Evolutionary conservation across 352 stramenopile genomes (phyloP).

Genomic region (Phytopythium delawarense): DNA sequence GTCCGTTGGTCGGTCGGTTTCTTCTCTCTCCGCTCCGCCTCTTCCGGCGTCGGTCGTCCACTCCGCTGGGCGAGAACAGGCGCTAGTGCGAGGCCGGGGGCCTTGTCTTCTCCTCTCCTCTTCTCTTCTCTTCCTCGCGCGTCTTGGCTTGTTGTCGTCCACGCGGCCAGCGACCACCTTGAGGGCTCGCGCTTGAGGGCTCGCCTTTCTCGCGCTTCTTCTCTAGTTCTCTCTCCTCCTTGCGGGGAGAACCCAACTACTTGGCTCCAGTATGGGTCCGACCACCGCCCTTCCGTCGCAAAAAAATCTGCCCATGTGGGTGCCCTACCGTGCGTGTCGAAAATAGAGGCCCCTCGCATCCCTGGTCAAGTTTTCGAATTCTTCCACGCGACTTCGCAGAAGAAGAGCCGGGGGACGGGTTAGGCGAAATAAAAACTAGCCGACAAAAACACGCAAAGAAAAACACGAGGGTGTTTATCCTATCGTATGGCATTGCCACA

Average conservation of each 20-base stretch:
- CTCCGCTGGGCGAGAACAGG: too few species aligned
- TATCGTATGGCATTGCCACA: too few species aligned
- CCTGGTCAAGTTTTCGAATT: too few species aligned
- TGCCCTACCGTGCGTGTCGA: not conserved
- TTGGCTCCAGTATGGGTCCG: not conserved
- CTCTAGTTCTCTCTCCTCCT: not conserved
- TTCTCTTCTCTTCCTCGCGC: too few species aligned
- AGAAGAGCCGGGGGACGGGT: too few species aligned
- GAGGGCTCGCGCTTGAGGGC: not conserved
- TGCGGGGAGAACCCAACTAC: not conserved
- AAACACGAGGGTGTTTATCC: too few species aligned
- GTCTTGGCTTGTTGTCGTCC: too few species aligned
- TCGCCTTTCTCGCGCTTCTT: slow-evolving; percentile 11
- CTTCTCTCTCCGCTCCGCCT: slow-evolving; percentile 8
- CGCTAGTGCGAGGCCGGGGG: too few species aligned
- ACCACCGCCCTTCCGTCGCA: not conserved
- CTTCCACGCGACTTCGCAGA: too few species aligned
- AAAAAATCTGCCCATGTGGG: not conserved
- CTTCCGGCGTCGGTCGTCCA: not conserved
- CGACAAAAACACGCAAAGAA: too few species aligned
- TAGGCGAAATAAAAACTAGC: too few species aligned
- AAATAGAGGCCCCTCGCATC: not conserved
- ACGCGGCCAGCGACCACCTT: not conserved
- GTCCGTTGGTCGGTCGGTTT: not conserved
- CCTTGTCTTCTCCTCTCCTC: too few species aligned